Base-by-base conservation (phyloP, 495 filamentous ascomycete species). In the Trichocladium uniseriatum region DNA sequence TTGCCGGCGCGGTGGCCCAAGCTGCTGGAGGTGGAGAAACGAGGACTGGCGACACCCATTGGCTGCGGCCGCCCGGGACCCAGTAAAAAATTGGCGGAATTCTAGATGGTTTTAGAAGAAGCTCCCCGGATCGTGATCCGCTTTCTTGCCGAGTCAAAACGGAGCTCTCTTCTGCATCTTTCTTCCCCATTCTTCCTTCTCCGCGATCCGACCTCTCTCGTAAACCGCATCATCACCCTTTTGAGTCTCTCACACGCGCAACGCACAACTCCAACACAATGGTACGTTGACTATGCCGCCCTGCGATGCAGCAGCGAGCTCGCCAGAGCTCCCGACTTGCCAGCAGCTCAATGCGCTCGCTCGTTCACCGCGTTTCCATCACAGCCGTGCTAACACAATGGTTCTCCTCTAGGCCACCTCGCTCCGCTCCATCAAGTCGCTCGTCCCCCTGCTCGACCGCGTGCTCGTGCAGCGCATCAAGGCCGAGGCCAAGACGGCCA, bases 401-500 rank as follows among this genome's bases (percentile, higher is more conserved):
- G n/a, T n/a, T n/a, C n/a, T n/a, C n/a, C n/a, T 38, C 53, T 43
- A 80, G 77, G 67, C 79, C 51, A 80, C 79, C 62, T 79, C 88
- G 64, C 79, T 99, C 77, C 90, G 89, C 68, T 92, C 84, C 63
- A 88, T 99, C 82, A 94, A 89, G 75, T 84, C 82, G 67, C 89
- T 99, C 62, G 85, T 83, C 36, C 92, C 92, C 48, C 91, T 99
- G 60, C 81, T 99, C 69, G 92, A 99, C 83, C 92, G 92, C 66
- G 87, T 99, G 57, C 81, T 99, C 51, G 87, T 99, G 58, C 92
- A 99, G 82, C 87, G 92, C 69, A 75, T 96, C 76, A 97, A 97
- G 74, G 84, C 91, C 62, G 94, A 97, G 70, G 62, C 89, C 59
- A 95, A 96, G 78, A 99, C 92, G 27, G 88, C 92, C 55, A 79